Evolutionary conservation across 306 rosid species (phyloP).

Genomic region (Vigna unguiculata): DNA sequence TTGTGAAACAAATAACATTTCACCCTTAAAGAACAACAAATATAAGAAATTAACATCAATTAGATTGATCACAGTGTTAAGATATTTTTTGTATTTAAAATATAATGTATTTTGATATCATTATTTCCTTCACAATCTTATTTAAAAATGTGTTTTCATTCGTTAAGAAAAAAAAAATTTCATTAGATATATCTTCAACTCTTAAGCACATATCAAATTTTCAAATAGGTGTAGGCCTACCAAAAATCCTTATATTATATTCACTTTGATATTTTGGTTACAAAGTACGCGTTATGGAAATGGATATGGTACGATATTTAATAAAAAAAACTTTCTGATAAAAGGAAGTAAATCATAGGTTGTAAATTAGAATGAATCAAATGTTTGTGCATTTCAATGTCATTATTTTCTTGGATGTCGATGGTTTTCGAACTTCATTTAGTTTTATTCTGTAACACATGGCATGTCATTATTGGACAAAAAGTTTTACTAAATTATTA

Average conservation of each 20-base stretch:
- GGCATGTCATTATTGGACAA: constrained; percentile 21
- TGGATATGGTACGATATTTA: neutral
- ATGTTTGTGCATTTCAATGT: neutral
- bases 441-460: constrained; percentile 6
- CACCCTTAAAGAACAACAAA: too few species aligned
- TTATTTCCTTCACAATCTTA: too few species aligned
- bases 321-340: neutral
- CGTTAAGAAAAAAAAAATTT: too few species aligned
- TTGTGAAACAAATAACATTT: too few species aligned
- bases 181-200: neutral
- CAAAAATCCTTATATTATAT: too few species aligned
- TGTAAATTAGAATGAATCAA: constrained; percentile 4
- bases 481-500: constrained; percentile 7
- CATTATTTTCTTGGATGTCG: neutral
- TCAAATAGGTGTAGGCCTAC: too few species aligned
- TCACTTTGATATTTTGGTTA: neutral
- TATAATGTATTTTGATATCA: too few species aligned
- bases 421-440: constrained; percentile 7
- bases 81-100: too few species aligned
- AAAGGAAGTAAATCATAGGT: neutral
- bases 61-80: too few species aligned
- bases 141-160: too few species aligned
- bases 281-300: neutral
- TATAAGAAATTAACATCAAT: too few species aligned
- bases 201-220: neutral